phyloP scores from a whole-genome alignment of 805 yeast species.

The Hemisphaericaspora nanyangensis region DNA sequence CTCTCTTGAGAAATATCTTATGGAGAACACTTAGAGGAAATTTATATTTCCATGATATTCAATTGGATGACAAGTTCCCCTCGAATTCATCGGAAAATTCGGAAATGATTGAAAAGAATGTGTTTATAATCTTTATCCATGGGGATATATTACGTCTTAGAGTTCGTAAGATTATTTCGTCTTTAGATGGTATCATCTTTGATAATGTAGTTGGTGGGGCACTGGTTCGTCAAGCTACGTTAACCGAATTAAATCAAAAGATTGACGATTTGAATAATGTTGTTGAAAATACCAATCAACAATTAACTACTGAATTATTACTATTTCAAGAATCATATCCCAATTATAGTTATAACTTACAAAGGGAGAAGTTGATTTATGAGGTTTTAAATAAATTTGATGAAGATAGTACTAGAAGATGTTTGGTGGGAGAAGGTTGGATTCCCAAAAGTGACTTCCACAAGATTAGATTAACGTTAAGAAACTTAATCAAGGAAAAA shows the following conservation, averaged over 20 bases:
- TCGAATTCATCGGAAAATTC: constrained; percentile 9
- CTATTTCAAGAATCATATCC: constrained; percentile 33
- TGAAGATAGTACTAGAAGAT: constrained; percentile 62
- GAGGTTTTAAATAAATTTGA: constrained; percentile 62
- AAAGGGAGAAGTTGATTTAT: constrained; percentile 56
- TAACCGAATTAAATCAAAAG: constrained; percentile 28
- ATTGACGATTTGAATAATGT: constrained; percentile 30
- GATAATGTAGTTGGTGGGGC: constrained; percentile 33
- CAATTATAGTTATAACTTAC: constrained; percentile 31
- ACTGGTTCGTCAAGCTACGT: constrained; percentile 19
- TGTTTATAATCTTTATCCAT: constrained; percentile 37
- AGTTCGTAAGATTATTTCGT: constrained; percentile 32
- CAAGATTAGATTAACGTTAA: constrained; percentile 34
- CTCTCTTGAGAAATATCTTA: constrained; percentile 33
- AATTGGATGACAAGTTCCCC: constrained; percentile 21
- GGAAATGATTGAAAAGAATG: constrained; percentile 24
- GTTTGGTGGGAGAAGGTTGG: constrained; percentile 75
- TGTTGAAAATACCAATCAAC: constrained; percentile 30
- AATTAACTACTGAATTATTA: constrained; percentile 34
- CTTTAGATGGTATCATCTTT: constrained; percentile 36
- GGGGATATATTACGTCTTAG: constrained; percentile 34
- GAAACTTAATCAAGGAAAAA: constrained; percentile 39
- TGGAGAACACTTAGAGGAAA: constrained; percentile 45
- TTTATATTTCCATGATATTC: constrained; percentile 37
- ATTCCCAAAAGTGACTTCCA: constrained; percentile 53